phyloP scores from a whole-genome alignment of 1,139 yeast genomes.

The Scheffersomyces stambukii region DNA sequence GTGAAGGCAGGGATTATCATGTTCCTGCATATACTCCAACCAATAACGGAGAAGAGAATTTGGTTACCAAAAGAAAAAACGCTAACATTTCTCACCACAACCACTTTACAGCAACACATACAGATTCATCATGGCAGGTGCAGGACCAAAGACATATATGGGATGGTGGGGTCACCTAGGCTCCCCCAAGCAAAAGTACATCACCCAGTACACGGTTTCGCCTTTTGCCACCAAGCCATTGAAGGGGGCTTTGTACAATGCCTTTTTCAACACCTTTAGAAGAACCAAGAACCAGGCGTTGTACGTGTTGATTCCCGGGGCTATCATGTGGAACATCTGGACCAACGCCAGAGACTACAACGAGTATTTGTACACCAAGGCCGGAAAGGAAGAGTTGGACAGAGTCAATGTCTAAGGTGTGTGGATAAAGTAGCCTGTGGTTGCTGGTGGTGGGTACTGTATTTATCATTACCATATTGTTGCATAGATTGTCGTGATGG shows the following conservation, averaged over 20 bases:
- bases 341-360: constrained; percentile 85
- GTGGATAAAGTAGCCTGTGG: too few relatives aligned
- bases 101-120: neutral
- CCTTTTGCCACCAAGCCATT: constrained; percentile 93
- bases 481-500: too few relatives aligned
- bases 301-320: constrained; percentile 73
- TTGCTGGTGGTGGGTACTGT: too few relatives aligned
- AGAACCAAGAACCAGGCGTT: constrained; percentile 85
- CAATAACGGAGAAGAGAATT: constrained; percentile 4
- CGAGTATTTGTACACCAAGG: constrained; percentile 94
- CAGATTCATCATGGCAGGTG: neutral
- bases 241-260: constrained; percentile 80
- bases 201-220: constrained; percentile 83
- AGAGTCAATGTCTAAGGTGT: constrained; percentile 60
- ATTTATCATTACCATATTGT: too few relatives aligned
- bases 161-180: constrained; percentile 98
- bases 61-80: constrained; percentile 1
- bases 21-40: constrained; percentile 5
- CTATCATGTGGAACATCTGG: constrained; percentile 85
- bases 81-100: neutral
- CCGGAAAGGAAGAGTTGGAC: constrained; percentile 90
- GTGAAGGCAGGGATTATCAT: too few relatives aligned
- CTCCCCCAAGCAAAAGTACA: constrained; percentile 83
- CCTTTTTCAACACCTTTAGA: constrained; percentile 91
- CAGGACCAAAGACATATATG: constrained; percentile 53